These are phyloP conservation scores for Phytopythium litorale DNA, from an alignment of 352 stramenopile species.

Conservation along the genomic window DNA sequence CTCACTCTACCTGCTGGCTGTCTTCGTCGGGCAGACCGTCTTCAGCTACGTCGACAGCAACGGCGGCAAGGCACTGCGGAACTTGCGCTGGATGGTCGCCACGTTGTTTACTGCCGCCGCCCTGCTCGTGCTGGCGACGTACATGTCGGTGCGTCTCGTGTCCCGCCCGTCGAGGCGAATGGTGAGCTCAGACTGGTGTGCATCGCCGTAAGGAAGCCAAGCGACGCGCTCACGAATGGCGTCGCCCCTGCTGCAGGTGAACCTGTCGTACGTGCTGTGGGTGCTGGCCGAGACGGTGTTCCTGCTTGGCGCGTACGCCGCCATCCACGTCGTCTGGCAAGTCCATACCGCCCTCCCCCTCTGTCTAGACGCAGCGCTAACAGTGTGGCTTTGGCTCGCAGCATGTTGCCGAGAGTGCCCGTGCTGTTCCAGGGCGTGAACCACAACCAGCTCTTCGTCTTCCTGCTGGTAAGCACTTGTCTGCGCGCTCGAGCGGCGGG, in stretches of 20 bases:
- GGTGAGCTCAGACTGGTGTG: conserved; percentile 18
- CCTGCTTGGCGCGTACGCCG: conserved; percentile 51
- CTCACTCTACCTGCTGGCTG: conserved; percentile 81
- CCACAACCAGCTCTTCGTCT: conserved; percentile 84
- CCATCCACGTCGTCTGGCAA: conserved; percentile 62
- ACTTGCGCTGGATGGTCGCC: conserved; percentile 55
- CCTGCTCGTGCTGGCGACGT: conserved; percentile 49
- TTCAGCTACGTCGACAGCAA: conserved; percentile 67
- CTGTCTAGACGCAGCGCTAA: background rate
- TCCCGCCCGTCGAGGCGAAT: conserved; percentile 67
- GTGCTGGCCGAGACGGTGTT: conserved; percentile 59
- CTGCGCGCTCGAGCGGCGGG: background rate
- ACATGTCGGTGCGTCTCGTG: conserved; percentile 51
- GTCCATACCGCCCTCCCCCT: background rate
- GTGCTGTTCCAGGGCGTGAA: conserved; percentile 71
- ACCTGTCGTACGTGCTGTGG: conserved; percentile 80
- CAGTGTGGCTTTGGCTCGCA: conserved; percentile 12
- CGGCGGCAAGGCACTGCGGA: conserved; percentile 50
- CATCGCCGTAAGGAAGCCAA: no score
- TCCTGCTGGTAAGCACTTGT: conserved; percentile 49
- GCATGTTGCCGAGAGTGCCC: conserved; percentile 58
- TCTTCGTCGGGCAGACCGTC: conserved; percentile 55
- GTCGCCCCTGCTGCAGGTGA: conserved; percentile 33
- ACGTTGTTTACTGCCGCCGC: conserved; percentile 35
- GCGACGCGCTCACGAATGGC: background rate